phyloP scores from a whole-genome alignment of 2,329 filamentous ascomycete species.

The Trichoderma semiorbis region DNA sequence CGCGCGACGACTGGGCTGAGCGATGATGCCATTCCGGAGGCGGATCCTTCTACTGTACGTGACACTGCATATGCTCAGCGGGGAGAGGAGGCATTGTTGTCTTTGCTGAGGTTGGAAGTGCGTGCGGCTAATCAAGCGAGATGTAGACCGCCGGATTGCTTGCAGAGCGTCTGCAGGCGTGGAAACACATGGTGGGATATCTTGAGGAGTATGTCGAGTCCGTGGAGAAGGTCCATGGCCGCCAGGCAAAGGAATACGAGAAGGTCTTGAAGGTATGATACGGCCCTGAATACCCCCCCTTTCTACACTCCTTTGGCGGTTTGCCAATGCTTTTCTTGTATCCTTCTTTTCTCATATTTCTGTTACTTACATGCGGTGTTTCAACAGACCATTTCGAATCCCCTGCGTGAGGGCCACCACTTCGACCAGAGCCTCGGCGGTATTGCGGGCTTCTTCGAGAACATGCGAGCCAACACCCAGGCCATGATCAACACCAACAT shows the following conservation, averaged over 20 bases:
- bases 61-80: background rate
- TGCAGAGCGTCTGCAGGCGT: constrained; percentile 82
- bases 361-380: background rate
- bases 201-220: constrained; percentile 85
- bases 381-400: constrained; percentile 71
- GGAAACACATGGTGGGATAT: constrained; percentile 91
- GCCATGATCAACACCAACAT: constrained; percentile 82
- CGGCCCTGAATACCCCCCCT: background rate
- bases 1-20: constrained; percentile 46
- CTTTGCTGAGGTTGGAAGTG: background rate
- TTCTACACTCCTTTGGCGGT: background rate
- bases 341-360: background rate
- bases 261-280: constrained; percentile 72
- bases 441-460: constrained; percentile 87
- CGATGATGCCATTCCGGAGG: constrained; percentile 58
- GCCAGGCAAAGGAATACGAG: constrained; percentile 91
- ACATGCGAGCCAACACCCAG: constrained; percentile 88
- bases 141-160: constrained; percentile 72
- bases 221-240: constrained; percentile 81
- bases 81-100: background rate
- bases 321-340: background rate
- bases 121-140: background rate
- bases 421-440: constrained; percentile 90
- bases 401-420: constrained; percentile 84
- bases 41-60: constrained; percentile 57